phyloP scores from a whole-genome alignment of 1,284 basidiomycete genomes.

The Puccinia triticina region DNA sequence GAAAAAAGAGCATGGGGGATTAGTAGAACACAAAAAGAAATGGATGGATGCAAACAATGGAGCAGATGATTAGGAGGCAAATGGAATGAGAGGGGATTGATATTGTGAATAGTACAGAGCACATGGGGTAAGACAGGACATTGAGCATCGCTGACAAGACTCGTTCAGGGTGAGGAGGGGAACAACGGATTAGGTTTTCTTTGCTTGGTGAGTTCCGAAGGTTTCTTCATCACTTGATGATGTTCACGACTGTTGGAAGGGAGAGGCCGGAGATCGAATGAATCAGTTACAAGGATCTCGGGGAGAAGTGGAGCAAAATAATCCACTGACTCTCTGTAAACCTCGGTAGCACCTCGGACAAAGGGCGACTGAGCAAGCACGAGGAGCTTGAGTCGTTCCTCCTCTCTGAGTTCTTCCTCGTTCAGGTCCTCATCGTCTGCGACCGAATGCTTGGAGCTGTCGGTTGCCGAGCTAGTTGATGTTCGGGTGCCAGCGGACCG shows the following conservation, averaged over 20 bases:
- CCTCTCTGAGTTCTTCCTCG: conserved; percentile 44
- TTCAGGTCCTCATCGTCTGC: conserved; percentile 39
- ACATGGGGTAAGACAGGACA: background rate
- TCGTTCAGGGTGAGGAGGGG: background rate
- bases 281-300: background rate
- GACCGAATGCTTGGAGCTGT: conserved; percentile 8
- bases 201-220: background rate
- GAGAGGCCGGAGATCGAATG: background rate
- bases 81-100: conserved; percentile 5
- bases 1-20: no score
- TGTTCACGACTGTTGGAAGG: conserved; percentile 25
- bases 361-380: conserved; percentile 34
- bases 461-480: background rate
- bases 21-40: no score
- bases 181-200: background rate
- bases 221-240: conserved; percentile 27
- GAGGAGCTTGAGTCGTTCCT: conserved; percentile 36
- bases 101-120: conserved; percentile 21
- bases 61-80: background rate
- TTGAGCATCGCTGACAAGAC: background rate
- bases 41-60: background rate
- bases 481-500: conserved; percentile 18
- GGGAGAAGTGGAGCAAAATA: background rate
- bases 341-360: conserved; percentile 43
- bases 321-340: conserved; percentile 46